A percentile compares a stretch with the other conserved stretches of the same genome.
These are phyloP conservation scores for Senecio squalidus DNA, from an alignment of 140 eudicot species.

Conservation along the genomic window DNA sequence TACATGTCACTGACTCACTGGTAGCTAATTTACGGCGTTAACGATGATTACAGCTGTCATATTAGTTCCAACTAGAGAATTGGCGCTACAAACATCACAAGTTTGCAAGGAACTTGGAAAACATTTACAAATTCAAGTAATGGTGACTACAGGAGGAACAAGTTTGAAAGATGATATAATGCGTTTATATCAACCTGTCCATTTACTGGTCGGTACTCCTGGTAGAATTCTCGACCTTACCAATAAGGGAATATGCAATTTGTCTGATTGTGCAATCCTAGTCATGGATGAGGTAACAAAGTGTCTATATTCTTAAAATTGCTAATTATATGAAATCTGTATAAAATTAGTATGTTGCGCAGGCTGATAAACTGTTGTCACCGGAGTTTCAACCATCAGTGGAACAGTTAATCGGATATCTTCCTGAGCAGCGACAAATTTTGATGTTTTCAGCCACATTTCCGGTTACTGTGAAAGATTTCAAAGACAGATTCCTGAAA, in stretches of 20 bases:
- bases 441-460: slow-evolving; percentile 71
- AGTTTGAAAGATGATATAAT: slow-evolving; percentile 67
- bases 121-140: slow-evolving; percentile 58
- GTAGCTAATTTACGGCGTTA: too few species aligned
- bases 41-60: too few species aligned
- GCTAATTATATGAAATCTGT: too few species aligned
- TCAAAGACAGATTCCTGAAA: slow-evolving; percentile 49
- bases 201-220: slow-evolving; percentile 66
- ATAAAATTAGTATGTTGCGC: too few species aligned
- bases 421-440: slow-evolving; percentile 50
- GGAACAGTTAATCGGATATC: slow-evolving; percentile 45
- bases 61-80: too few species aligned
- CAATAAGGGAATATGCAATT: slow-evolving; percentile 51
- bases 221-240: slow-evolving; percentile 70
- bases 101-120: slow-evolving; percentile 74
- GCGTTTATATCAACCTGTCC: slow-evolving; percentile 74
- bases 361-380: slow-evolving; percentile 74
- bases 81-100: slow-evolving; percentile 76
- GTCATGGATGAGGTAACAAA: slow-evolving; percentile 67
- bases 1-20: too few species aligned
- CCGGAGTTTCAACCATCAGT: slow-evolving; percentile 66
- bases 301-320: too few species aligned
- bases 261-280: slow-evolving; percentile 53
- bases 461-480: slow-evolving; percentile 65
- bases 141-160: slow-evolving; percentile 77